phyloP scores from a whole-genome alignment of 2,329 filamentous ascomycete species.

The Hypoxylon sp. region DNA sequence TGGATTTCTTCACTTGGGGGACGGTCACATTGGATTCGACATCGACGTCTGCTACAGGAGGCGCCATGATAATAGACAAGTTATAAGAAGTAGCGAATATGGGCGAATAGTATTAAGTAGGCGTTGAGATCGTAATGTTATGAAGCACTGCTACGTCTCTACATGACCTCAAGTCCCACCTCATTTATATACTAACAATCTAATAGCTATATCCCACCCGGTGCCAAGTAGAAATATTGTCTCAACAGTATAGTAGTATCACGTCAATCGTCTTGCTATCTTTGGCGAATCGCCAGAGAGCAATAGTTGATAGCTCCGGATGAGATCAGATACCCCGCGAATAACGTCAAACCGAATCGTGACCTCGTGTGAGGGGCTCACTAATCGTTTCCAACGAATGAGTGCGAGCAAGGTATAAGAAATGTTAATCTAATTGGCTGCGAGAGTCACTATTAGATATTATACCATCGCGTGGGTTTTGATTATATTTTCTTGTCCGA shows the following conservation, averaged over 20 bases:
- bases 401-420: background rate
- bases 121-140: background rate
- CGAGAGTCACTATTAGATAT: background rate
- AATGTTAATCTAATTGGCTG: background rate
- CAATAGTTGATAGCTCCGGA: slow-evolving; percentile 27
- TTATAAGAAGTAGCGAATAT: background rate
- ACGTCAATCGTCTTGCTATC: slow-evolving; percentile 34
- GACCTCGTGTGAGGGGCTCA: slow-evolving; percentile 14
- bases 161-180: background rate
- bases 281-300: slow-evolving; percentile 31
- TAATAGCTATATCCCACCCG: slow-evolving; percentile 13
- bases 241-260: slow-evolving; percentile 30
- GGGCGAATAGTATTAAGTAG: background rate
- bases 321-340: slow-evolving; percentile 42
- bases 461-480: background rate
- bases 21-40: slow-evolving; percentile 22
- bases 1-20: slow-evolving; percentile 29
- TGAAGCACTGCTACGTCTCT: background rate
- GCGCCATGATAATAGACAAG: slow-evolving; percentile 26
- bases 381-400: slow-evolving; percentile 20
- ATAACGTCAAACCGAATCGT: slow-evolving; percentile 34
- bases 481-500: background rate
- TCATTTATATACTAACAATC: slow-evolving; percentile 20
- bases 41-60: slow-evolving; percentile 35
- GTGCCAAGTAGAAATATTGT: slow-evolving; percentile 17